Evolutionary conservation across 495 filamentous ascomycete genomes (phyloP).

Genomic region (Clavariopsis aquatica): DNA sequence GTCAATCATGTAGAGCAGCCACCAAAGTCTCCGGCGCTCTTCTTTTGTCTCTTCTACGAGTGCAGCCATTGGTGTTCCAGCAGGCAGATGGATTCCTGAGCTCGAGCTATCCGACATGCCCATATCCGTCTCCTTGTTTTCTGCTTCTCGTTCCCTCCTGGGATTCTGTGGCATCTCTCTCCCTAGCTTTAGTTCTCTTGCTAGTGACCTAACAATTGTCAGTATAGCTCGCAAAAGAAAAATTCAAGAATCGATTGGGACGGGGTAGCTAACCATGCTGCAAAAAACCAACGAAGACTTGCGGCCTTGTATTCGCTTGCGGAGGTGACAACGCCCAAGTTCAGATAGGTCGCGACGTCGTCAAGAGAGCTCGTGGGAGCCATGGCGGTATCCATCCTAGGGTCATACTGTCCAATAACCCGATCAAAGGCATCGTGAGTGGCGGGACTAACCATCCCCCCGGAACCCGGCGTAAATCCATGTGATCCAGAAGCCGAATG

Average conservation of each 20-base stretch:
- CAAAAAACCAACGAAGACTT: conserved; percentile 30
- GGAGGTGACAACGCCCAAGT: conserved; percentile 35
- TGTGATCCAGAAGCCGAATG: conserved; percentile 24
- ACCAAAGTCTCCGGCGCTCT: conserved; percentile 54
- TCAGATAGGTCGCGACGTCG: conserved; percentile 38
- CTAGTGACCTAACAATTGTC: conserved; percentile 5
- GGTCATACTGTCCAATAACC: conserved; percentile 19
- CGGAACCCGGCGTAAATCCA: conserved; percentile 26
- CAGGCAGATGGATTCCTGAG: conserved; percentile 15
- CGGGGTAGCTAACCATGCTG: not conserved
- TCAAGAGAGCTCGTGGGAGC: conserved; percentile 30
- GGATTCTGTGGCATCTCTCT: conserved; percentile 27
- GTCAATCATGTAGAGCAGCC: conserved; percentile 55
- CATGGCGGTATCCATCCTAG: conserved; percentile 20
- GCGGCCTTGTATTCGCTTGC: conserved; percentile 39
- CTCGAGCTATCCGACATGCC: conserved; percentile 20
- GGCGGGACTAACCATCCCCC: conserved; percentile 20
- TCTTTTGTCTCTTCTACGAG: conserved; percentile 48
- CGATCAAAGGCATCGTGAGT: conserved; percentile 31
- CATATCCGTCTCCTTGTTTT: conserved; percentile 18
- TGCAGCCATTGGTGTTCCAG: conserved; percentile 25
- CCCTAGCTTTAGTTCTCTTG: conserved; percentile 36
- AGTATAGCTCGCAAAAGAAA: not conserved
- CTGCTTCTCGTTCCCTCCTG: conserved; percentile 18
- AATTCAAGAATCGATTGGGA: not conserved